Base-by-base conservation (phyloP, 2,329 filamentous ascomycete genomes). In the Dothiorella sarmentorum region DNA sequence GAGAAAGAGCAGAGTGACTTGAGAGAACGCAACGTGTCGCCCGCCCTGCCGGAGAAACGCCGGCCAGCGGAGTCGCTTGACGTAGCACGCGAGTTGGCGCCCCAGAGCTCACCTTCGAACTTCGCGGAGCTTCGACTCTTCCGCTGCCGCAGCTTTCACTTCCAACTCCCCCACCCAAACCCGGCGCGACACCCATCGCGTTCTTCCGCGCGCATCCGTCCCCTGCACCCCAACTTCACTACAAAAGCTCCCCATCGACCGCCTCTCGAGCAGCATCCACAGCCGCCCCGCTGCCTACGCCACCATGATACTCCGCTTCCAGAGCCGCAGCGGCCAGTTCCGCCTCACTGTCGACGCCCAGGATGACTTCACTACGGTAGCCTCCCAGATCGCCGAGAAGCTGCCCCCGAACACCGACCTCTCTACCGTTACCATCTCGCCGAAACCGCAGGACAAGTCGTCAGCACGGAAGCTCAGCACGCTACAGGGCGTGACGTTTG, bases 311-410 rank as follows among this genome's bases (percentile, higher is more conserved):
- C 80, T 97, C 59, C 85, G 92, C 73, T 89, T 96, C 66, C 87
- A 92, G 68, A 91, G 91, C 71, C 91, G 90, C 63, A 91, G 97
- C 78, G 94, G 94, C 78, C 94, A 94, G 81, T 87, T 92, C 75
- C 88, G 94, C 66, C 80, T 97, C 68, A 89, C 82, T 53, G 84
- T 95, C 65, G 86, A 92, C 66, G 83, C 87, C 52, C 81, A 82
- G 40, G 86, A 89, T 63, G 86, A 86, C 0, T 96, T 97, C 71
- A 71, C 79, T 18, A 76, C 81, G 7, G 75, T 86, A 26, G 71
- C 82, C 13, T 72, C 73, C 15, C 69, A 85, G 73, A 77, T 87
- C 53, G 71, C 82, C 17, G 82, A 85, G 65, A 81, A 85, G 63
- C 76, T 87, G n/a, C 84, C 85, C 27, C 73, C 78, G 60, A 77